Conservation (phyloP, 2,329 filamentous ascomycete species). For the Nigrospora oryzae region DNA sequence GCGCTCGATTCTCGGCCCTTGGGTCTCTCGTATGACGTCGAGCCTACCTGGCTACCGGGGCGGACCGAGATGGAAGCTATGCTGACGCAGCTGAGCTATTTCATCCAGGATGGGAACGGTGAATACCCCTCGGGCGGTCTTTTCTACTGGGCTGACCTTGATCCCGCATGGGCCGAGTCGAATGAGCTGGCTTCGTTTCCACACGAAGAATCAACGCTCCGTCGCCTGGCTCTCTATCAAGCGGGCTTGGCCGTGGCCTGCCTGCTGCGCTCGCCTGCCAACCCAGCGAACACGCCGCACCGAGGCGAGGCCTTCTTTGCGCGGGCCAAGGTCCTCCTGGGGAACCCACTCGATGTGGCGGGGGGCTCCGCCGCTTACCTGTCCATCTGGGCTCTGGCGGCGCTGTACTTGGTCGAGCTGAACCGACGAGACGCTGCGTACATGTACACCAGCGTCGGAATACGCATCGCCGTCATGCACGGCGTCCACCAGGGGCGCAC, state of each 20-base stretch:
- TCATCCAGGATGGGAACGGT: slow-evolving; percentile 35
- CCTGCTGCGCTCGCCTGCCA: slow-evolving; percentile 20
- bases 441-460: slow-evolving; percentile 35
- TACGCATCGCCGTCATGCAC: slow-evolving; percentile 38
- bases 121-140: slow-evolving; percentile 35
- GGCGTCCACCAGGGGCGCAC: slow-evolving; percentile 35
- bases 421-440: slow-evolving; percentile 40
- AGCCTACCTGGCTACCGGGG: slow-evolving; percentile 30
- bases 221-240: slow-evolving; percentile 35
- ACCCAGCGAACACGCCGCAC: slow-evolving; percentile 19
- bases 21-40: slow-evolving; percentile 19
- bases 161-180: slow-evolving; percentile 5
- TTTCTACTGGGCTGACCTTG: slow-evolving; percentile 37
- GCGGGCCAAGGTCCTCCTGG: slow-evolving; percentile 31
- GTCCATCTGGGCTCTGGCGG: slow-evolving; percentile 35
- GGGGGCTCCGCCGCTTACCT: slow-evolving; percentile 33
- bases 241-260: slow-evolving; percentile 33
- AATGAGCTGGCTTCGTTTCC: slow-evolving; percentile 1
- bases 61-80: slow-evolving; percentile 26
- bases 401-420: slow-evolving; percentile 39
- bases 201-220: slow-evolving; percentile 11
- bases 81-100: slow-evolving; percentile 30
- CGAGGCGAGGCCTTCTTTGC: slow-evolving; percentile 36
- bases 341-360: slow-evolving; percentile 36
- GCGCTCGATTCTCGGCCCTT: slow-evolving; percentile 36